Evolutionary conservation across 345 rosid genomes (phyloP).

Genomic region (Lepidium africanum): DNA sequence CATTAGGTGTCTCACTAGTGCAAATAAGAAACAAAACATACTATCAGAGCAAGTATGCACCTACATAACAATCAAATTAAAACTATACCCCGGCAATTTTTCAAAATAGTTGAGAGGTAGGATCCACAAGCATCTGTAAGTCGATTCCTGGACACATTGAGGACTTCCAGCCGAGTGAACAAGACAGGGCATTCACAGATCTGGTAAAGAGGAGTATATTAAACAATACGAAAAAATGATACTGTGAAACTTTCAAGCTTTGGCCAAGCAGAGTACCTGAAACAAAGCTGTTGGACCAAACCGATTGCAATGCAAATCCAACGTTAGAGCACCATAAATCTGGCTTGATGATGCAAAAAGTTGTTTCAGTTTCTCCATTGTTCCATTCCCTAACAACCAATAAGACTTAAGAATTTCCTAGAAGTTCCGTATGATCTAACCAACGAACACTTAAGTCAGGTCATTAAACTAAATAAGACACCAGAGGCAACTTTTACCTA

Average conservation of each 20-base stretch:
- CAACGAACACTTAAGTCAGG: background rate
- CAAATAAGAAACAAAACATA: slow-evolving; percentile 2
- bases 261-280: slow-evolving; percentile 48
- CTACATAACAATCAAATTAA: background rate
- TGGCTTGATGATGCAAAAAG: slow-evolving; percentile 59
- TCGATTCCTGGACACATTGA: slow-evolving; percentile 85
- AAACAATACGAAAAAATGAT: slow-evolving; percentile 13
- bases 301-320: slow-evolving; percentile 94
- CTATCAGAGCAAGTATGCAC: slow-evolving; percentile 1
- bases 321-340: slow-evolving; percentile 69
- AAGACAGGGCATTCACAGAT: slow-evolving; percentile 90
- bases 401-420: background rate
- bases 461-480: background rate
- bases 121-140: slow-evolving; percentile 98
- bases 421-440: background rate
- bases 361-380: slow-evolving; percentile 84
- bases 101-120: slow-evolving; percentile 75
- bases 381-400: slow-evolving; percentile 72
- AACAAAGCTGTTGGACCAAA: slow-evolving; percentile 91
- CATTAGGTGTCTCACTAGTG: background rate
- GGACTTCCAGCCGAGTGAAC: slow-evolving; percentile 76
- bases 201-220: slow-evolving; percentile 33
- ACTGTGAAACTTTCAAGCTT: slow-evolving; percentile 7
- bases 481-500: slow-evolving; percentile 47
- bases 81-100: slow-evolving; percentile 65